Evolutionary conservation across 2,329 filamentous ascomycete species (phyloP).

Genomic region (Exophiala oligosperma): DNA sequence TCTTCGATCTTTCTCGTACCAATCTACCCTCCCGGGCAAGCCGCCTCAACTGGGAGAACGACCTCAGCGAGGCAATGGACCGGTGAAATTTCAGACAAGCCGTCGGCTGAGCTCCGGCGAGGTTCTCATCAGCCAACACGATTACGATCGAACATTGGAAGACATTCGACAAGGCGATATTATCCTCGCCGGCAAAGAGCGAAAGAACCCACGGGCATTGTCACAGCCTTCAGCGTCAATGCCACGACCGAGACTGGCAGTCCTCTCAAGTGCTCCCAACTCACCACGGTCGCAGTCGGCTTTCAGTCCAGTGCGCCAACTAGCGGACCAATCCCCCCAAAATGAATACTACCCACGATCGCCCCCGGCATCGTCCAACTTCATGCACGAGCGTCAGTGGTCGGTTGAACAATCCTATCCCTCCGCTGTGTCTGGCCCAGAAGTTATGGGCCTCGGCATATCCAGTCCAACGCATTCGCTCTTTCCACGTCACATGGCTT

Average conservation of each 20-base stretch:
- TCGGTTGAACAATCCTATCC: conserved; percentile 4
- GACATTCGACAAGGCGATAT: conserved; percentile 29
- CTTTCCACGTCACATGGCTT: conserved; percentile 14
- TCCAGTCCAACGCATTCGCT: conserved; percentile 6
- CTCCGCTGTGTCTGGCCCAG: neutral
- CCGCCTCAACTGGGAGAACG: conserved; percentile 23
- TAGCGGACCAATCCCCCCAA: conserved; percentile 3
- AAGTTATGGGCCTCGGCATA: conserved; percentile 6
- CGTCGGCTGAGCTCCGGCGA: conserved; percentile 30
- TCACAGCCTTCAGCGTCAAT: conserved; percentile 5
- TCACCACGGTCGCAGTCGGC: conserved; percentile 6
- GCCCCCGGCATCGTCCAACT: neutral
- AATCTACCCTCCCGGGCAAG: conserved; percentile 22
- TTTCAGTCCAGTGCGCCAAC: conserved; percentile 7
- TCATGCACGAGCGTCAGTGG: conserved; percentile 1
- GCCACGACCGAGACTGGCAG: conserved; percentile 1
- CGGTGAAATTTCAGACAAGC: conserved; percentile 30
- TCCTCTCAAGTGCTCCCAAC: conserved; percentile 17
- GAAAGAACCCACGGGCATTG: conserved; percentile 10
- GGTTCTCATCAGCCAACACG: conserved; percentile 26
- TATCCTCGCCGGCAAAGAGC: conserved; percentile 27
- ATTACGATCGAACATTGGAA: conserved; percentile 27
- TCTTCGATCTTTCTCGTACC: conserved; percentile 24
- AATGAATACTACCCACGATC: neutral
- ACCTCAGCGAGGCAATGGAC: conserved; percentile 30